Conservation (phyloP, 768 basidiomycete genomes). For the Mycena albidolilacea region DNA sequence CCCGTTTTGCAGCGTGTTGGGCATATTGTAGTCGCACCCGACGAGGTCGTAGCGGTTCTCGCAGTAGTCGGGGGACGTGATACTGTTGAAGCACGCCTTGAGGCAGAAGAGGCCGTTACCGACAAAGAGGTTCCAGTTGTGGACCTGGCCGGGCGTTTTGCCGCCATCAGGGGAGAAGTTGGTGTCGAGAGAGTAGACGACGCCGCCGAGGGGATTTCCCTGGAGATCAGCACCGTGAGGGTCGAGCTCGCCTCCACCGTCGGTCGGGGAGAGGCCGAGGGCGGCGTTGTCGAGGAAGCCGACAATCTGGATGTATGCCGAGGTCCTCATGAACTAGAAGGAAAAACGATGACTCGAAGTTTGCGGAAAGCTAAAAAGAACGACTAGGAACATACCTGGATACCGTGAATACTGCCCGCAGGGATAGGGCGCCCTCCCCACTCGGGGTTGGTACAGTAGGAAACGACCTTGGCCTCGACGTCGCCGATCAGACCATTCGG, state of each 20-base stretch:
- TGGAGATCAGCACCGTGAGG: constrained; percentile 69
- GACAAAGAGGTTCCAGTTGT: constrained; percentile 55
- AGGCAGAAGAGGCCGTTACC: constrained; percentile 63
- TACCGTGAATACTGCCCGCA: constrained; percentile 20
- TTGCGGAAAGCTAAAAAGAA: constrained; percentile 3
- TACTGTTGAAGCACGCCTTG: constrained; percentile 66
- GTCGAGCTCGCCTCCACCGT: constrained; percentile 81
- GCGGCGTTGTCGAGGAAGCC: constrained; percentile 41
- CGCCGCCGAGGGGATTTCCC: constrained; percentile 33
- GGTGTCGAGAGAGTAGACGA: constrained; percentile 31
- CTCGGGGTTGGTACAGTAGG: constrained; percentile 29
- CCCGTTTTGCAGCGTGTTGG: constrained; percentile 58
- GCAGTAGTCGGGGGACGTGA: constrained; percentile 57
- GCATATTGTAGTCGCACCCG: constrained; percentile 68
- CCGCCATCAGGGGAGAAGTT: constrained; percentile 27
- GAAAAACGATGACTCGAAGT: constrained; percentile 1
- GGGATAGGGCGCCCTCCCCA: constrained; percentile 33
- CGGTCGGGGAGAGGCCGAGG: constrained; percentile 63
- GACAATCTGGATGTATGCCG: constrained; percentile 32
- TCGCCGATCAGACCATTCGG: constrained; percentile 20
- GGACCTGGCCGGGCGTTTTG: constrained; percentile 24
- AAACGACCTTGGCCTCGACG: constrained; percentile 31
- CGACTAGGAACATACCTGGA: constrained; percentile 21
- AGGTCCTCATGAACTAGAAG: constrained; percentile 29
- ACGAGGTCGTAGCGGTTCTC: constrained; percentile 70